Percentiles rank a stretch among this genome's conserved stretches.
phyloP scores from a whole-genome alignment of 2,329 filamentous ascomycete species.

The Stenocarpella maydis region DNA sequence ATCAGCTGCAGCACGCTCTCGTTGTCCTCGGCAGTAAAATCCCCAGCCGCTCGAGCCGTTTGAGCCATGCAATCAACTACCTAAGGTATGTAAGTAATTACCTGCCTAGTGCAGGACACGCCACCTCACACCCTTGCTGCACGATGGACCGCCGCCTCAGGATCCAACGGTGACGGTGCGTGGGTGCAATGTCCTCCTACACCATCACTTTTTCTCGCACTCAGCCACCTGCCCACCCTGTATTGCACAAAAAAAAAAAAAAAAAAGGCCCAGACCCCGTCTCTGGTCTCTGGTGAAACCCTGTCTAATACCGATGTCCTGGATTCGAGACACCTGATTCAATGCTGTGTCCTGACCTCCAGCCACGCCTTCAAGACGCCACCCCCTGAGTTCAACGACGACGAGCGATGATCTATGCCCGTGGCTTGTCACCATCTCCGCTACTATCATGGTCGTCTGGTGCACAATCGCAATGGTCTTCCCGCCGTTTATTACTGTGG shows the following conservation, averaged over 20 bases:
- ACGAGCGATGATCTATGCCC: not conserved
- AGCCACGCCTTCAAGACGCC: not conserved
- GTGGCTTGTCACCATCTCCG: not conserved
- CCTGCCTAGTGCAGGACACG: not conserved
- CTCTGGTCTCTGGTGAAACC: slow-evolving; percentile 6
- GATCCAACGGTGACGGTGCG: not conserved
- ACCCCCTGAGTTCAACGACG: slow-evolving; percentile 7
- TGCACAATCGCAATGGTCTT: no score
- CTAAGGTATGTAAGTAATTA: no score
- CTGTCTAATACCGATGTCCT: slow-evolving; percentile 16
- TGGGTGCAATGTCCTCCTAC: not conserved
- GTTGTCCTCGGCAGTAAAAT: not conserved
- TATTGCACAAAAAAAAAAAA: no score
- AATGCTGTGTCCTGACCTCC: slow-evolving; percentile 19
- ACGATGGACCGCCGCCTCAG: not conserved
- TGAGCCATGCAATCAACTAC: not conserved
- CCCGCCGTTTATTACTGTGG: not conserved
- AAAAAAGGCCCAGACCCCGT: no score
- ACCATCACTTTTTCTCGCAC: not conserved
- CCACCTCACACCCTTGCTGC: not conserved
- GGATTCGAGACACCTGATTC: slow-evolving; percentile 21
- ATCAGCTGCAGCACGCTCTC: no score
- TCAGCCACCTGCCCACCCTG: not conserved
- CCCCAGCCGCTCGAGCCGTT: not conserved
- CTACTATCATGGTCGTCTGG: not conserved